Evolutionary conservation across 2,329 filamentous ascomycete genomes (phyloP), one percentile per base, ranked within the genome.

Genomic region (Didymella keratinophila): DNA sequence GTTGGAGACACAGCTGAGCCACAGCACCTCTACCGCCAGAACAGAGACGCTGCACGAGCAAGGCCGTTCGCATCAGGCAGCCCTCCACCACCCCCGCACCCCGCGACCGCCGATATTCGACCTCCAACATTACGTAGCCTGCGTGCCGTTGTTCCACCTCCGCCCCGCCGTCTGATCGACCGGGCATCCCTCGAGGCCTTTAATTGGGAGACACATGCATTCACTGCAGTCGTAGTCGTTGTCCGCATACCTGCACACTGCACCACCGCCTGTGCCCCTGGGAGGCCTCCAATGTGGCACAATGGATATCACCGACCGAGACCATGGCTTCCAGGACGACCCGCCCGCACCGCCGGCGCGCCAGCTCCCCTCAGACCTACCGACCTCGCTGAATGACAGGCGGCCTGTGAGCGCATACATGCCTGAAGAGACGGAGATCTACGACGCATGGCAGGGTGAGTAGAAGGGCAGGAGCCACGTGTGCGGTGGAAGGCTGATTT

Each of bases 361-460:
- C 57, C 76, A 79, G 61, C 86, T 98, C 49, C 95, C 95, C 39
- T 81, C 86, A 66, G 95, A 99, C 78, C 86, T 99, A 34, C 95
- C 95, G 11, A 95, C 86, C 66, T 97, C 93, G 12, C 86, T 99
- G 54, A 90, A 99, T 77, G 95, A 99, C 80, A 87, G 95, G 60
- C 86, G 89, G 68, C 85, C 90, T 32, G 85, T 88, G 4, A 83
- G 77, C 45, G 87, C 89, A 62, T 60, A 52, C 37, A 85, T 88
- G 63, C 84, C 90, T 55, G 83, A 84, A 37, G 95, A 98, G 82
- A 97, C 93, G 39, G 95, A 98, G 82, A 92, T 97, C 81, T 99
- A 98, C 77, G 95, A 99, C 84, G 95, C 92, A 68, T 99, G 95
- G 95, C 93, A 98, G 88, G 94, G 94, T 89, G 76, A 74, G 83